Evolutionary conservation across 371 early-diverging fungal species (phyloP), one percentile per base, ranked within the genome.

Genomic region (Coemansia sp.): DNA sequence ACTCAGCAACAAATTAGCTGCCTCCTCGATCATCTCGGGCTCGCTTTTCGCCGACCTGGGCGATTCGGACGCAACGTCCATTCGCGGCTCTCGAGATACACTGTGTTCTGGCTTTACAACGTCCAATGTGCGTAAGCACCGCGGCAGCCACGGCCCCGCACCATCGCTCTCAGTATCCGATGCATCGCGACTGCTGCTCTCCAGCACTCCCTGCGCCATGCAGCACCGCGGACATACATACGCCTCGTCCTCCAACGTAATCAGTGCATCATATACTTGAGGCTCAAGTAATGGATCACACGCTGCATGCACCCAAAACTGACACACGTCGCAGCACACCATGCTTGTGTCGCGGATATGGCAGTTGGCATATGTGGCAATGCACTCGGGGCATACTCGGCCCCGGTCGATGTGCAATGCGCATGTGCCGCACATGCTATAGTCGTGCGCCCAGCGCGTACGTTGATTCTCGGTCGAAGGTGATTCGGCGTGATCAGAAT

Each of bases 271-370:
- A 29, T 76, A 78, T 6, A 78, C 78, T 2, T 11, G 26, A 5
- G 83, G 64, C 3, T 69, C 71, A 55, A 84, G 64, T 0, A 64
- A 57, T 2, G 69, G 67, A 21, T 85, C 85, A 61, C 85, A 85
- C n/a, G 71, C 77, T 2, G 80, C 63, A 68, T 85, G 85, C 4
- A 85, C 75, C 85, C 85, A 85, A 17, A 71, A 61, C 2, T 72
- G 70, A 46, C 85, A 85, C 4, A 82, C 73, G 48, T 85, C 85
- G 61, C 85, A 85, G 69, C 82, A 81, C 19, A 84, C 82, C 85
- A 85, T 84, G 39, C 75, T 82, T 26, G 82, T 71, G 56, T 82
- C 82, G 55, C 80, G 73, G 41, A 76, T 73, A 26, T 67, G 71
- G 56, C 75, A 79, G 23, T 62, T 36, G 0, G 71, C 63, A 51